phyloP scores from a whole-genome alignment of 306 rosid genomes.

The Urtica urens region DNA sequence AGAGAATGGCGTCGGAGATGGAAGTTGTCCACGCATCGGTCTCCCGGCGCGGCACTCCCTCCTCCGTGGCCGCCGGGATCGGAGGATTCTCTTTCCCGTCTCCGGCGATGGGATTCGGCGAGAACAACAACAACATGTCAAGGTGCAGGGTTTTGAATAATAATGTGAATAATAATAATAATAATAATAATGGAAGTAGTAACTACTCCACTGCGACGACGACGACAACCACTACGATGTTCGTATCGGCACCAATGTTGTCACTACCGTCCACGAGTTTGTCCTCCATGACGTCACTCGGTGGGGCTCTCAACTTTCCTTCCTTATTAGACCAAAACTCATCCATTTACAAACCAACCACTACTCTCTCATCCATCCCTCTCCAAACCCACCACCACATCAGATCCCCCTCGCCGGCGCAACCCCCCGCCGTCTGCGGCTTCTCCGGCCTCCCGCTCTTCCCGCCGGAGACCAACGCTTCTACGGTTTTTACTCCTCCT shows the following conservation, averaged over 20 bases:
- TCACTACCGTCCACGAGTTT: slow-evolving; percentile 32
- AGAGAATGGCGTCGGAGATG: slow-evolving; percentile 88
- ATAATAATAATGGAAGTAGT: slow-evolving; percentile 11
- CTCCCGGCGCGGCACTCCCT: slow-evolving; percentile 33
- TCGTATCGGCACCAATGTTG: background rate
- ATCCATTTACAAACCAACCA: slow-evolving; percentile 8
- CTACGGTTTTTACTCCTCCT: background rate
- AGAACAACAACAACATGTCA: background rate
- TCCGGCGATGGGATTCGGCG: background rate
- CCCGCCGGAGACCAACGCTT: slow-evolving; percentile 36
- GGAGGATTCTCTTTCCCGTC: slow-evolving; percentile 9
- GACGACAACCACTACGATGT: slow-evolving; percentile 4
- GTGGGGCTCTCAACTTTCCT: slow-evolving; percentile 26
- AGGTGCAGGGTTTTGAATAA: no score
- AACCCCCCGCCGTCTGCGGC: slow-evolving; percentile 66
- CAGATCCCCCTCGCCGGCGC: slow-evolving; percentile 1
- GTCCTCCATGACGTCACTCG: slow-evolving; percentile 37
- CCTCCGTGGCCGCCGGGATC: slow-evolving; percentile 16
- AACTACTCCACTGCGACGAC: slow-evolving; percentile 70
- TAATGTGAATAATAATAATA: background rate
- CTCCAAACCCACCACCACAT: slow-evolving; percentile 8
- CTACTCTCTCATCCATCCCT: no score
- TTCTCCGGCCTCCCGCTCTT: slow-evolving; percentile 87
- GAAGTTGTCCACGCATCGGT: slow-evolving; percentile 26
- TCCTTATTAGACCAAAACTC: slow-evolving; percentile 5